Evolutionary conservation across 2,329 filamentous ascomycete genomes (phyloP), one percentile per base, ranked within the genome.

Genomic region (Raffaelea albimanens): DNA sequence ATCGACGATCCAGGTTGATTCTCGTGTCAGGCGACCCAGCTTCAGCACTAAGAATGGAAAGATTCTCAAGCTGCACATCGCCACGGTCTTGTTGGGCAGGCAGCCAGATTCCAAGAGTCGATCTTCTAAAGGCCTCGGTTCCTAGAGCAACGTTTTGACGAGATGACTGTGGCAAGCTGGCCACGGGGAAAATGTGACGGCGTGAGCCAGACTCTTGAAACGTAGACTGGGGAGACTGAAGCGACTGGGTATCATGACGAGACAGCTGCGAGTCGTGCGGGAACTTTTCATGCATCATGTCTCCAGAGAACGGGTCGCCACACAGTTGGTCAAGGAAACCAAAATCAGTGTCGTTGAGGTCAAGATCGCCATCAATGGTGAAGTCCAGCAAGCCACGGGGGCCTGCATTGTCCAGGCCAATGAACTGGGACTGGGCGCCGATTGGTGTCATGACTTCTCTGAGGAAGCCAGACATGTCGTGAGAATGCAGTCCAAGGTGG

Each of bases 51-150:
- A 70, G 60, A 2, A 75, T 59, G 0, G 71, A 70, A 3, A 75
- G 59, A 40, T 73, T 68, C 9, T 61, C 59, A 43, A 72, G 66
- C 50, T 75, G 69, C 7, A 53, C 61, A 44, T 70, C 73, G 11
- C 61, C 63, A 18, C 62, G 67, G 46, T 76, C 71, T 9, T 65
- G 61, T 25, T 61, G 64, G 4, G 65, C 64, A 0, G 72, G 71
- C 69, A 75, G n/a, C 69, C 65, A 72, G 70, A 75, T 0, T 68
- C 71, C 4, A 69, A 73, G 66, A 67, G 72, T 71, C 74, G 29
- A 74, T 65, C 49, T 69, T 66, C 49, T 69, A 67, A 40, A 76
- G 59, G 42, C 63, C 65, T 45, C 68, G 64, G n/a, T 70, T 63
- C 66, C 55, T 16, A 56, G 58, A 5, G 52, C 61, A 29, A 50